Base-by-base conservation (phyloP, 148 eudicot species). In the Amaranthus cruentus region DNA sequence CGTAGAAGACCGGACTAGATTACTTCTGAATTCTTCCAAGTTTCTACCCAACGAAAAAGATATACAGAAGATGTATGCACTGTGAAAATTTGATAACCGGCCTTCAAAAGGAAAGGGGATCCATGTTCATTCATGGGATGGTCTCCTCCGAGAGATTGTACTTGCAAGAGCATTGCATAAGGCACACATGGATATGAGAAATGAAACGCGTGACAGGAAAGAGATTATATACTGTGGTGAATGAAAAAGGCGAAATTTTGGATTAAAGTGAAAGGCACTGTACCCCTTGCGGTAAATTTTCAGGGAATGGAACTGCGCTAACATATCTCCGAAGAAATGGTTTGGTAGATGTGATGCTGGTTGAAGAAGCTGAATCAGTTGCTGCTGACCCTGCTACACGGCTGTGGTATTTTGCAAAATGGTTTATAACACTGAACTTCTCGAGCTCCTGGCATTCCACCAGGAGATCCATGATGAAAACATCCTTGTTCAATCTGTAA, bases 231-330 rank as follows among this genome's bases (percentile, higher is more conserved):
- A 68, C 71, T 6, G n/a, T 28, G 48, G 48, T 56, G 46, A 7
- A 28, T 52, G 28, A 52, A 50, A n/a, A 10, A 12, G 58, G 60
- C 6, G 4, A 13, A 57, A 67, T 21, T 3, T 28, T 43, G 57
- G 77, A 81, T 83, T 84, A 88, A n/a, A 88, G 81, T 47, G 87
- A 72, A 69, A 88, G 77, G 77, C 91, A 88, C 38, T 82, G 76
- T 59, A 73, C 70, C 43, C 58, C 85, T 47, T 84, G 84, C 48
- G 87, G 89, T 59, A 86, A 69, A 58, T 78, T 72, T 70, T 15
- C 52, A 18, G 89, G 89, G 83, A 82, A 78, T 69, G 86, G 89
- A 73, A 43, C 66, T 28, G 81, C 85, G 60, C 60, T 68, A 57
- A 87, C 87, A 54, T 81, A 83, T 82, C 82, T 73, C 65, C 82